Evolutionary conservation across 75 land plant species (phyloP), one percentile per base, ranked within the genome.

Genomic region (Adiantum capillusveneris): DNA sequence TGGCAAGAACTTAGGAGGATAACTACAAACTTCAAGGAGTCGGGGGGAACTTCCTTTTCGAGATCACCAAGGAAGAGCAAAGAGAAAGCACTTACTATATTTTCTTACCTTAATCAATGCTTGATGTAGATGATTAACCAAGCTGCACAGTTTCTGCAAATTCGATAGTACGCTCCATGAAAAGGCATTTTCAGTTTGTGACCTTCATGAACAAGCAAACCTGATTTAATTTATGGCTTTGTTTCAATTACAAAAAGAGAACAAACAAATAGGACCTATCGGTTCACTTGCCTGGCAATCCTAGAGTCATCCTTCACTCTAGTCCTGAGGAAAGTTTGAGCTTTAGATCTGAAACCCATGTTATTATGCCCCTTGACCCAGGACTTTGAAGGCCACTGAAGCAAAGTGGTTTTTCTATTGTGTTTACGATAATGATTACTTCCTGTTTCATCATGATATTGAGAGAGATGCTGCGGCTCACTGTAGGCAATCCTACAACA

Each of bases 121-220:
- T 41, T 41, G 43, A 9, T 41, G 43, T 14, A 41, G 43, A 9
- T 14, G 12, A 9, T 9, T 41, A 14, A 41, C 14, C 14, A 14
- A 41, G 14, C 43, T 14, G 9, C 12, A 41, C 9, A 41, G 43
- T 14, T 41, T 9, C 14, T 41, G 43, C 9, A 41, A 14, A 14
- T 9, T 41, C 14, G 43, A 41, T 14, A 41, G 14, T 9, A 41
- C 14, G 14, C 14, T 14, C 43, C 43, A 41, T 41, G 14, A 41
- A 9, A 14, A 9, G 14, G 43, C 43, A 41, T 41, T 41, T 14
- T 41, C 43, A 9, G 43, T 14, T 41, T 41, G 43, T 41, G 14
- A 41, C 43, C 43, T 41, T 41, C 43, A 41, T 14, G n/a, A 41
- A 41, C n/a, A n/a, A n/a, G n/a, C n/a, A n/a, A n/a, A n/a, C n/a